A percentile compares a stretch with the other conserved stretches of the same genome.
Conservation (phyloP, 2,329 filamentous ascomycete species). For the Nakataea oryzae region DNA sequence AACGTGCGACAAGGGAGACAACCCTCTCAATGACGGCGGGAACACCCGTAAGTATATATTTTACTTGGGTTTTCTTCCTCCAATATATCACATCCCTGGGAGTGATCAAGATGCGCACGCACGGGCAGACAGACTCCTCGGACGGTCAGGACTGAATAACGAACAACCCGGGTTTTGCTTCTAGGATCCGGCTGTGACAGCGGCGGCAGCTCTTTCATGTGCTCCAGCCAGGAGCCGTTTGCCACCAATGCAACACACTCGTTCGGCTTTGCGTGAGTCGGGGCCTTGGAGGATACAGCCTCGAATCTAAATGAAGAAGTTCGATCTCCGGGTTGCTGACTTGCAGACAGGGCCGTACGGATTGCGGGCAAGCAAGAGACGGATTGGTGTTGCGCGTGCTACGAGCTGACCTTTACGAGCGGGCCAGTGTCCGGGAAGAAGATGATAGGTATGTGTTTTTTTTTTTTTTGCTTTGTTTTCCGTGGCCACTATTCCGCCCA, state of each 20-base stretch:
- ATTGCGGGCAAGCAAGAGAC: constrained; percentile 30
- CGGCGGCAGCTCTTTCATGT: constrained; percentile 42
- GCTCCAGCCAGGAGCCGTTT: constrained; percentile 40
- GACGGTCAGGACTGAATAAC: no score
- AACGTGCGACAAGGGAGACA: constrained; percentile 37
- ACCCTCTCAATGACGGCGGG: constrained; percentile 29
- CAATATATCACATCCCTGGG: no score
- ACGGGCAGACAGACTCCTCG: no score
- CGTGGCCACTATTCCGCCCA: no score
- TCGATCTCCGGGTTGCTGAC: neutral
- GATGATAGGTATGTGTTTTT: constrained; percentile 27
- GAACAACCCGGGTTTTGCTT: no score
- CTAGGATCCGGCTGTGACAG: constrained; percentile 3
- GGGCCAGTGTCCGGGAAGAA: constrained; percentile 43
- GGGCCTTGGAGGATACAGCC: no score
- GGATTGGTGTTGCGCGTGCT: constrained; percentile 43
- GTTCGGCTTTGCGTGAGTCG: constrained; percentile 36
- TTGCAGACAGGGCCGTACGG: constrained; percentile 25
- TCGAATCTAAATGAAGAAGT: neutral
- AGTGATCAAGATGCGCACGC: no score
- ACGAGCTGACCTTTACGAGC: constrained; percentile 49
- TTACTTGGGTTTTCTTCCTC: neutral
- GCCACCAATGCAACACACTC: constrained; percentile 35
- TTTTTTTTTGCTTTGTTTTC: neutral
- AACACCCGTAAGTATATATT: constrained; percentile 11